Base-by-base conservation (phyloP, 306 rosid genomes). In the Fragaria ananassa region DNA sequence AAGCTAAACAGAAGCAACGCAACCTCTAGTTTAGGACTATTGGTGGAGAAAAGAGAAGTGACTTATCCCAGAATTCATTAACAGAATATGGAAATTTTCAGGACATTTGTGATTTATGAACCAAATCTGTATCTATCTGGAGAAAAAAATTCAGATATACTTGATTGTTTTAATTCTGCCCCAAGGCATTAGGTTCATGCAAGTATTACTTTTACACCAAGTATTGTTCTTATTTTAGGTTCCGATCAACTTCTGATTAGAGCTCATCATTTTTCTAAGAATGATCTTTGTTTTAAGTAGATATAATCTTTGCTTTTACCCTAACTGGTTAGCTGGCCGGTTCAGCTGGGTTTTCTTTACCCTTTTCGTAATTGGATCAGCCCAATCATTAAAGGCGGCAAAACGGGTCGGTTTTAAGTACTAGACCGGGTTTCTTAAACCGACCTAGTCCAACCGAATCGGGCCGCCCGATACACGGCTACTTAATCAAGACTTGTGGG, bases 1-100 rank as follows among this genome's bases (percentile, higher is more conserved):
- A n/a, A 65, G 18, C 13, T 27, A 71, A 9, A 49, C 31, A 44
- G 29, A 31, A 29, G 19, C 31, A 62, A 45, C 10, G 9, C 13
- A 42, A 25, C 72, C 72, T 44, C 72, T 21, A 44, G 72, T 46
- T 27, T 25, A 46, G 74, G 42, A 27, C 39, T 27, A 63, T 63
- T 15, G 68, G 68, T 63, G 45, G 68, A 63, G 68, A 35, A 15
- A 63, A 34, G 44, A 34, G 23, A 63, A 34, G 11, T 6, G 68
- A 13, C 68, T 31, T 23, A 27, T 58, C 18, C 11, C 15, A 58
- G 18, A 27, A 60, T 4, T 23, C 63, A 57, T 10, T 21, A 23
- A n/a, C 5, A 57, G 29, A 29, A 57, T 12, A 27, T 60, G 66
- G 7, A 60, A 25, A 11, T 8, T 34, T 8, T 39, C 18, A 34